Percentiles rank a stretch among this genome's conserved stretches.
Conservation (phyloP, 164 flowering plant genomes). For the Akebia trifoliata region DNA sequence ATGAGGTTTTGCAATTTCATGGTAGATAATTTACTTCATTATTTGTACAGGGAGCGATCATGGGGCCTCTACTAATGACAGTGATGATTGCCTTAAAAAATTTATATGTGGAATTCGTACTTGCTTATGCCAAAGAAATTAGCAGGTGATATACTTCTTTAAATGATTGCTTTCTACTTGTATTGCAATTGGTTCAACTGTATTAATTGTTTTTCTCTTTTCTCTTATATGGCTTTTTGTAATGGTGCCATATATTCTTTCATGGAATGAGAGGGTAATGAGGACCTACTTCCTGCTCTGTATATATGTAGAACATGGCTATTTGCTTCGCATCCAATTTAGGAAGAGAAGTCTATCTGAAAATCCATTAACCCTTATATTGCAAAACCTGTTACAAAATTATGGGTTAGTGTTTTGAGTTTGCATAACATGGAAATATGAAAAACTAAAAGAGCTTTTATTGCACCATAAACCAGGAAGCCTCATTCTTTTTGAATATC, state of each 20-base stretch:
- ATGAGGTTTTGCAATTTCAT: too few species aligned
- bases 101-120: constrained; percentile 17
- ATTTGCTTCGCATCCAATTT: not conserved
- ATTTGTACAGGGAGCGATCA: too few species aligned
- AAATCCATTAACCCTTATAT: not conserved
- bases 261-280: not conserved
- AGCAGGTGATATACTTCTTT: not conserved
- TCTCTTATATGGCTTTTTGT: not conserved
- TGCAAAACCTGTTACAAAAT: not conserved
- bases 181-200: constrained; percentile 3
- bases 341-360: not conserved
- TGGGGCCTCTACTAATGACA: too few species aligned
- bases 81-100: constrained; percentile 17
- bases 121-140: constrained; percentile 8
- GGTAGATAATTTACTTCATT: too few species aligned
- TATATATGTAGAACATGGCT: not conserved
- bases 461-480: not conserved
- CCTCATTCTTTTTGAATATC: constrained; percentile 2
- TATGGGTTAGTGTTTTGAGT: not conserved
- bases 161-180: not conserved
- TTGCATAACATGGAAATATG: not conserved
- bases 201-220: not conserved
- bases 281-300: not conserved
- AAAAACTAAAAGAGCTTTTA: not conserved
- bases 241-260: not conserved